Evolutionary conservation across 2,329 filamentous ascomycete genomes (phyloP).

Genomic region (Clonostachys rosea): DNA sequence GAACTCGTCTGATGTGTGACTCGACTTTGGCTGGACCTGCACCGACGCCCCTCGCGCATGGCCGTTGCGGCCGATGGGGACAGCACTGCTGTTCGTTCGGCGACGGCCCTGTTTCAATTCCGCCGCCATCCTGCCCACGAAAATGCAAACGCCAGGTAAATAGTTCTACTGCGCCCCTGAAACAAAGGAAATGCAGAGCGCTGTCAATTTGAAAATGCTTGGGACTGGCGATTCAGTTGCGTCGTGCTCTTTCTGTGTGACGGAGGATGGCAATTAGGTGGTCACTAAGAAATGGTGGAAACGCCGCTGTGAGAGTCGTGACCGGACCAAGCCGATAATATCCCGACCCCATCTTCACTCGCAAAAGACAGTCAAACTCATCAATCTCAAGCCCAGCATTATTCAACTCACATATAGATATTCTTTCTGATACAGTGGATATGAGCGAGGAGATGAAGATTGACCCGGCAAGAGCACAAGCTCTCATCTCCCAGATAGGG

Average conservation of each 20-base stretch:
- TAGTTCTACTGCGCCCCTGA: no score
- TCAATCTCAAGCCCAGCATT: neutral
- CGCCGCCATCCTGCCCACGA: neutral
- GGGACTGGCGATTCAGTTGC: no score
- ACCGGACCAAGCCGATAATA: conserved; percentile 21
- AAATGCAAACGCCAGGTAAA: no score
- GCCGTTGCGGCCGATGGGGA: conserved; percentile 29
- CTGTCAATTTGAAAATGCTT: no score
- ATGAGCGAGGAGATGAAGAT: conserved; percentile 58
- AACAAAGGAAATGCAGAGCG: no score
- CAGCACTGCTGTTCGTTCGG: conserved; percentile 40
- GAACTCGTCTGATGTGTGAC: conserved; percentile 66
- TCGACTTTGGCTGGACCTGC: conserved; percentile 42
- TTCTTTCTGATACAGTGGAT: conserved; percentile 5
- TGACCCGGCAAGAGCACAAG: conserved; percentile 54
- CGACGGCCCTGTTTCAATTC: conserved; percentile 20
- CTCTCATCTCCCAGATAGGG: conserved; percentile 58
- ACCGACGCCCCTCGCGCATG: conserved; percentile 32
- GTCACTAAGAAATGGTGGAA: no score
- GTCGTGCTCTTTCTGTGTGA: no score
- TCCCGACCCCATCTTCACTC: conserved; percentile 12
- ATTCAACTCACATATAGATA: neutral
- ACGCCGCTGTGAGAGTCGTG: neutral
- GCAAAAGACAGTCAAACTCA: neutral
- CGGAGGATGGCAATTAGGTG: no score